A percentile compares a stretch with the other conserved stretches of the same genome.
These are phyloP conservation scores for Fusarium siculi DNA, from an alignment of 2,329 filamentous ascomycete genomes.

Conservation along the genomic window DNA sequence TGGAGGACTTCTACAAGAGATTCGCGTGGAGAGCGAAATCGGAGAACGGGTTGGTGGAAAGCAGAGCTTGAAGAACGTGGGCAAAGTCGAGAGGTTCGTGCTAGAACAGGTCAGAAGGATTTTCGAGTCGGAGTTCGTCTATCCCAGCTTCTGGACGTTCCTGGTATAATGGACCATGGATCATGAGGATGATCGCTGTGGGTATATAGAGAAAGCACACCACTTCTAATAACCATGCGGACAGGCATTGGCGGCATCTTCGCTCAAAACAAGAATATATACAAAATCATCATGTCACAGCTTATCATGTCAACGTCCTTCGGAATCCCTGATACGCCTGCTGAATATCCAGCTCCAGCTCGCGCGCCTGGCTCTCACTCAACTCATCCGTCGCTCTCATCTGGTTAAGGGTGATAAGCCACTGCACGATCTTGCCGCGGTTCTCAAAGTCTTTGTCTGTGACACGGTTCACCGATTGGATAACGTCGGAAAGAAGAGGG, in stretches of 20 bases:
- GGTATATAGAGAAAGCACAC: conserved; percentile 38
- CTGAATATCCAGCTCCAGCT: conserved; percentile 93
- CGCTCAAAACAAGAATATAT: conserved; percentile 9
- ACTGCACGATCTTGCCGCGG: conserved; percentile 96
- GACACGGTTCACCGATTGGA: conserved; percentile 96
- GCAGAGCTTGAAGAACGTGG: conserved; percentile 97
- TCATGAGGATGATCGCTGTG: conserved; percentile 15
- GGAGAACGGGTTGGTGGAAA: conserved; percentile 90
- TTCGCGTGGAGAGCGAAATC: conserved; percentile 97
- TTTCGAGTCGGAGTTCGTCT: conserved; percentile 98
- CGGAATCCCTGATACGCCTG: conserved; percentile 96
- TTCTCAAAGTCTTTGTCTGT: conserved; percentile 95
- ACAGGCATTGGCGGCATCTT: conserved; percentile 12
- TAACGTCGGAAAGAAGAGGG: conserved; percentile 92
- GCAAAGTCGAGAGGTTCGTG: conserved; percentile 98
- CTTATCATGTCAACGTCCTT: conserved; percentile 69
- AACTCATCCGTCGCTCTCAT: conserved; percentile 97
- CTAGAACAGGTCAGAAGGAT: conserved; percentile 96
- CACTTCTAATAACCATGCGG: conserved; percentile 8
- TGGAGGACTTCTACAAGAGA: conserved; percentile 87
- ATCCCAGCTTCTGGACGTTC: conserved; percentile 98
- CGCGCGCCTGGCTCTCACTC: conserved; percentile 84
- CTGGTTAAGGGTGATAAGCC: conserved; percentile 96
- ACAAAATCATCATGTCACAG: neutral
- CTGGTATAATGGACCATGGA: conserved; percentile 68